These are phyloP conservation scores for Euclidium syriacum DNA, from an alignment of 345 rosid genomes.

Conservation along the genomic window DNA sequence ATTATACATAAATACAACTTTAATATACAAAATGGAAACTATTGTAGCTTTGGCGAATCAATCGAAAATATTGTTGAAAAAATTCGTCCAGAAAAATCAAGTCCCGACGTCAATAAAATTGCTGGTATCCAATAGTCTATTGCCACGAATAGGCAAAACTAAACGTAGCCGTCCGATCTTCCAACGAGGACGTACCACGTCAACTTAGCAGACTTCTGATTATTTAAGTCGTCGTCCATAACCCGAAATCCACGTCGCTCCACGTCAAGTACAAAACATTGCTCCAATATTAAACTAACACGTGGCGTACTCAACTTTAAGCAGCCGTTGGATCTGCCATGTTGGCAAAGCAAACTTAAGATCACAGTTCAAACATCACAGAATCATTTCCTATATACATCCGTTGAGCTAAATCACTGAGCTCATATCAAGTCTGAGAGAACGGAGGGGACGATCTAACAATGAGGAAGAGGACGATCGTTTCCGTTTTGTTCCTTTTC, in stretches of 20 bases:
- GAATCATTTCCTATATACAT: slow-evolving; percentile 20
- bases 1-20: no score
- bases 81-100: no score
- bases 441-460: no score
- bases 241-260: slow-evolving; percentile 24
- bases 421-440: neutral
- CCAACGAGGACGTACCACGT: slow-evolving; percentile 1
- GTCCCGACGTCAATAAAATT: neutral
- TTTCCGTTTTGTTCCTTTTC: slow-evolving; percentile 68
- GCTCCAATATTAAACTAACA: slow-evolving; percentile 2
- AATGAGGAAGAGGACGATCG: slow-evolving; percentile 92
- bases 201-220: neutral
- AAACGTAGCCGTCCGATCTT: neutral
- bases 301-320: neutral
- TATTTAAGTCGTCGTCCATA: slow-evolving; percentile 3
- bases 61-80: no score
- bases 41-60: no score
- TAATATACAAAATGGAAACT: no score
- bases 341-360: slow-evolving; percentile 1
- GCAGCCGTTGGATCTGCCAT: slow-evolving; percentile 24
- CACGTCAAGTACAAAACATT: slow-evolving; percentile 25
- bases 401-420: slow-evolving; percentile 9
- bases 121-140: neutral
- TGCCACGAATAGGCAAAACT: neutral
- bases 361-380: neutral